Evolutionary conservation across 345 rosid species (phyloP).

Genomic region (Rhizophora apiculata): DNA sequence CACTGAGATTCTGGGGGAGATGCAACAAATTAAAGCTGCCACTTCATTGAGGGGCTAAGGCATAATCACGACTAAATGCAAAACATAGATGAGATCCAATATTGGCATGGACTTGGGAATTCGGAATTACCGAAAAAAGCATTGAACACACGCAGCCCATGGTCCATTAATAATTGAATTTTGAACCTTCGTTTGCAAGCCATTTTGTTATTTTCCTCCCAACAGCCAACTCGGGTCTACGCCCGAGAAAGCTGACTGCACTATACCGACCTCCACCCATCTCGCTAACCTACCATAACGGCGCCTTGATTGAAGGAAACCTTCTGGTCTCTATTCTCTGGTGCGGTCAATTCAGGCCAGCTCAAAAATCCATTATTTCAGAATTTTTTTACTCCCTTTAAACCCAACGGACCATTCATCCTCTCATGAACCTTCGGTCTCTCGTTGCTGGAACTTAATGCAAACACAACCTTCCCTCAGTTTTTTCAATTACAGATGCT

Average conservation of each 20-base stretch:
- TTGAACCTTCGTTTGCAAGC: no score
- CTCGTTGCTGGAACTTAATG: slow-evolving; percentile 33
- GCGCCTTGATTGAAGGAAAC: slow-evolving; percentile 34
- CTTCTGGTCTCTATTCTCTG: slow-evolving; percentile 26
- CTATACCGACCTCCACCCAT: slow-evolving; percentile 1
- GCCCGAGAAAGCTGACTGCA: slow-evolving; percentile 10
- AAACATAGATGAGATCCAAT: no score
- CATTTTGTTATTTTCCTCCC: not conserved
- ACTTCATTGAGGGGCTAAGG: no score
- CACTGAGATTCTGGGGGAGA: no score
- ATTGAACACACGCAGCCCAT: no score
- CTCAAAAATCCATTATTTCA: slow-evolving; percentile 32
- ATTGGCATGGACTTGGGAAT: no score
- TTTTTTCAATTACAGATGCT: no score
- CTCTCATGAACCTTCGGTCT: slow-evolving; percentile 14
- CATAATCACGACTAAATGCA: no score
- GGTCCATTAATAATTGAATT: no score
- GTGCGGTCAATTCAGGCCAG: slow-evolving; percentile 31
- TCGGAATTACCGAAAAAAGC: no score
- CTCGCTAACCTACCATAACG: slow-evolving; percentile 31
- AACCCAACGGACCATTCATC: not conserved
- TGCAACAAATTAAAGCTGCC: no score
- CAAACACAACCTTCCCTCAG: slow-evolving; percentile 3
- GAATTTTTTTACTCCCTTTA: slow-evolving; percentile 30
- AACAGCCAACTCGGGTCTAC: slow-evolving; percentile 6